phyloP scores from a whole-genome alignment of 2,329 filamentous ascomycete genomes.

The Pseudopyrenochaeta lycopersici region DNA sequence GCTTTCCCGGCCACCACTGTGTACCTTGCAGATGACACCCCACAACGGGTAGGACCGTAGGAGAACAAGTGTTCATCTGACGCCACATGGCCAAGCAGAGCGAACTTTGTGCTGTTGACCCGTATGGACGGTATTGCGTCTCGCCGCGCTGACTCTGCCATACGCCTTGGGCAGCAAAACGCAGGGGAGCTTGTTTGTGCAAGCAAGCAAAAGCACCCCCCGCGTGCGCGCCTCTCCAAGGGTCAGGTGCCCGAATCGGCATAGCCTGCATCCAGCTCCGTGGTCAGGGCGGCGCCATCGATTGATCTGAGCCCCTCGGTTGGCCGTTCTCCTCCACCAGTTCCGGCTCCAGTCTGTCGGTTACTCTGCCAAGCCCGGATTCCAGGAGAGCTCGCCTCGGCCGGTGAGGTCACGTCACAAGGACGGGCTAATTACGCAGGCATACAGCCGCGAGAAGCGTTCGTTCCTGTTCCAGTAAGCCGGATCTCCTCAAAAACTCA shows the following conservation, averaged over 20 bases:
- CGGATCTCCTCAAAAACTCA: conserved; percentile 20
- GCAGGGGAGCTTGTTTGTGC: conserved; percentile 1
- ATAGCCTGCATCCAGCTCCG: conserved; percentile 39
- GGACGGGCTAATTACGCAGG: conserved; percentile 20
- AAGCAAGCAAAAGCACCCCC: conserved; percentile 4
- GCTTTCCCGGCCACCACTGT: neutral
- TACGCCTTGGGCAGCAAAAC: neutral
- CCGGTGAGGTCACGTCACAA: conserved; percentile 26
- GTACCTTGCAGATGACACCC: neutral
- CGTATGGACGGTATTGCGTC: neutral
- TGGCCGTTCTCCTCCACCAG: conserved; percentile 33
- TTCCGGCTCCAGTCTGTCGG: conserved; percentile 45
- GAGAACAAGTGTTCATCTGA: neutral
- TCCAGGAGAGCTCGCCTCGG: conserved; percentile 11
- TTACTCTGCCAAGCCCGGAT: conserved; percentile 20
- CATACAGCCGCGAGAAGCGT: conserved; percentile 19
- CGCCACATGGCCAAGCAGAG: neutral
- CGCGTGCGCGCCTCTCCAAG: conserved; percentile 13
- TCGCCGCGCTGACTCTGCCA: conserved; percentile 4
- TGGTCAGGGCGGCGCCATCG: conserved; percentile 35
- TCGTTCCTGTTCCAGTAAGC: conserved; percentile 21
- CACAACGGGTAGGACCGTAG: neutral
- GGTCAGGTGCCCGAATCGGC: conserved; percentile 23
- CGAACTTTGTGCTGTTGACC: neutral
- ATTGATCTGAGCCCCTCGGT: conserved; percentile 37